These are phyloP conservation scores for Malus hybrid DNA, from an alignment of 331 rosid species.

Conservation along the genomic window DNA sequence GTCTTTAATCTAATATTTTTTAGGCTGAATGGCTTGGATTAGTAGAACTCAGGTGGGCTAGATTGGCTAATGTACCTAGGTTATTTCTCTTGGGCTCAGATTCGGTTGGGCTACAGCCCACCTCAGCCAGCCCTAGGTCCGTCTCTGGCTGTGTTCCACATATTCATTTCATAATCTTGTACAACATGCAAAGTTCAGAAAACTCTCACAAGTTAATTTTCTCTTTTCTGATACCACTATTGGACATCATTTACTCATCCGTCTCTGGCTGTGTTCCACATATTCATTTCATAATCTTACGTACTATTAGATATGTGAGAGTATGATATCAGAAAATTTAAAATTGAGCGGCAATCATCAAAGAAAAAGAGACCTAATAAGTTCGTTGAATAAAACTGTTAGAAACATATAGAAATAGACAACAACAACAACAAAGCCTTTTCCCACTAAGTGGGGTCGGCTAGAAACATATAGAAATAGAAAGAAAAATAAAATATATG, in stretches of 20 bases:
- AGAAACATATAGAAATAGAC: not conserved
- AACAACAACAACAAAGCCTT: no score
- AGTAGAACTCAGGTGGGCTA: no score
- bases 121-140: no score
- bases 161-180: not conserved
- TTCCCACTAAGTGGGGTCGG: no score
- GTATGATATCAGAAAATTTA: not conserved
- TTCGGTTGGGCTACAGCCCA: no score
- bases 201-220: not conserved
- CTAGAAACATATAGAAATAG: not conserved
- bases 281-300: not conserved
- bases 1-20: no score
- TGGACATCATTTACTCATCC: not conserved
- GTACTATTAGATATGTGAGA: not conserved
- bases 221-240: not conserved
- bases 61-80: no score
- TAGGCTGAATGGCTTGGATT: no score
- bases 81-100: no score
- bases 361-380: not conserved
- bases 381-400: not conserved
- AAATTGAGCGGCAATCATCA: not conserved
- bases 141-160: not conserved
- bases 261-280: no score
- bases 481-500: not conserved
- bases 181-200: not conserved